Evolutionary conservation across 305 asterid genomes (phyloP).

Genomic region (Euphrasia arctica): DNA sequence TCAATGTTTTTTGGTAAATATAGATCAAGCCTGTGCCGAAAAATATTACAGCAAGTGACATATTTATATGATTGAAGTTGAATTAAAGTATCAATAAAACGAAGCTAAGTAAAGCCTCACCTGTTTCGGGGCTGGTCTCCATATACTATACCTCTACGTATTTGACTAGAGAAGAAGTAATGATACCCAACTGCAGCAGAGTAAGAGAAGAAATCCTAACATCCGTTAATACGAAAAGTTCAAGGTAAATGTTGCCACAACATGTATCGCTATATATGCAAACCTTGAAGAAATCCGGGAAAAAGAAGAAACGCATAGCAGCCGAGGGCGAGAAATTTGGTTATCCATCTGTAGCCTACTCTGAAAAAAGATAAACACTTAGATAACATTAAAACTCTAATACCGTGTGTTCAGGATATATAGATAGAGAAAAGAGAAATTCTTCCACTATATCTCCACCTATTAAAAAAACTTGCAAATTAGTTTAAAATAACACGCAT

Average conservation of each 20-base stretch:
- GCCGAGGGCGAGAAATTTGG: constrained; percentile 88
- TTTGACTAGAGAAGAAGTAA: constrained; percentile 71
- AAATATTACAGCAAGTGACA: constrained; percentile 5
- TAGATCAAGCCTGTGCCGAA: constrained; percentile 21
- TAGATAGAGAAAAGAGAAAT: no score
- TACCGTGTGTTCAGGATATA: no score
- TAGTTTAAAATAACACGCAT: no score
- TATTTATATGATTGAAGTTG: not conserved
- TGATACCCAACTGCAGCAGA: constrained; percentile 79
- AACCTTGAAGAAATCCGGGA: constrained; percentile 97
- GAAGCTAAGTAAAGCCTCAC: constrained; percentile 34
- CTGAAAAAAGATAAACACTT: constrained; percentile 55
- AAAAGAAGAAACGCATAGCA: constrained; percentile 76
- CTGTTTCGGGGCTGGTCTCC: constrained; percentile 96
- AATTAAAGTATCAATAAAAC: not conserved
- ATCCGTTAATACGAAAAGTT: not conserved
- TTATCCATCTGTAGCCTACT: constrained; percentile 89
- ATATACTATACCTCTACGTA: constrained; percentile 74
- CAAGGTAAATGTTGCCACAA: not conserved
- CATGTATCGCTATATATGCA: constrained; percentile 21
- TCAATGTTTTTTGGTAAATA: not conserved
- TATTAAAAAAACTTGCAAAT: no score
- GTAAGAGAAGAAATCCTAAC: not conserved
- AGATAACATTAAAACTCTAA: constrained; percentile 22
- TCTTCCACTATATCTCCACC: no score